These are phyloP conservation scores for Hygrocybe coccinea DNA, from an alignment of 768 basidiomycete species.

Conservation along the genomic window DNA sequence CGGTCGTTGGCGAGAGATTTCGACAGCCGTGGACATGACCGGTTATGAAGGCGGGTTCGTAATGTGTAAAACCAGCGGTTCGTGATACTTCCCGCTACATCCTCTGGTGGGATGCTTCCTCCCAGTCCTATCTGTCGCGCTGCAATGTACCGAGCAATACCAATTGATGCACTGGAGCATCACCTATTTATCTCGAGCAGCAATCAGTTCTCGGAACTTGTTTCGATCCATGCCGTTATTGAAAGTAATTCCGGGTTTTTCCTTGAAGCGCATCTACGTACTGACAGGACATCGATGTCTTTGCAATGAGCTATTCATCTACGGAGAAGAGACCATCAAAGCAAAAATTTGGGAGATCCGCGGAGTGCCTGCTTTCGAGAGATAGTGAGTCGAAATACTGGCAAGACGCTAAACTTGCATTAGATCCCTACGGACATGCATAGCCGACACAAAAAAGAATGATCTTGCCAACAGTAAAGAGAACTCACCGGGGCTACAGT, in stretches of 20 bases:
- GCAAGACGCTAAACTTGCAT: neutral
- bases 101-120: neutral
- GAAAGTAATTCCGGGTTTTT: neutral
- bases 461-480: no score
- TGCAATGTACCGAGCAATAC: neutral
- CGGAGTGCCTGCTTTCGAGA: neutral
- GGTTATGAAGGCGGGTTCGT: constrained; percentile 51
- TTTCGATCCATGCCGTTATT: neutral
- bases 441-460: no score
- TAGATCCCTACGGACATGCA: neutral
- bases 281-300: neutral
- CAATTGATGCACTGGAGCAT: neutral
- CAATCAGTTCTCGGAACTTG: constrained; percentile 1
- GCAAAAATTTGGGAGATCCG: neutral
- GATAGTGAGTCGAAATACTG: neutral
- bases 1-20: constrained; percentile 52
- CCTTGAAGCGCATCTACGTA: neutral
- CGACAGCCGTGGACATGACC: constrained; percentile 33
- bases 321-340: neutral
- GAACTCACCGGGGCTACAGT: no score
- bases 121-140: neutral
- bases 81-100: neutral
- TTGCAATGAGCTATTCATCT: neutral
- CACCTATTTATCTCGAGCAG: neutral
- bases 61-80: constrained; percentile 28